A percentile compares a stretch with the other conserved stretches of the same genome.
These are phyloP conservation scores for Hypoxylon sp. DNA, from an alignment of 2,329 filamentous ascomycete species.

Conservation along the genomic window DNA sequence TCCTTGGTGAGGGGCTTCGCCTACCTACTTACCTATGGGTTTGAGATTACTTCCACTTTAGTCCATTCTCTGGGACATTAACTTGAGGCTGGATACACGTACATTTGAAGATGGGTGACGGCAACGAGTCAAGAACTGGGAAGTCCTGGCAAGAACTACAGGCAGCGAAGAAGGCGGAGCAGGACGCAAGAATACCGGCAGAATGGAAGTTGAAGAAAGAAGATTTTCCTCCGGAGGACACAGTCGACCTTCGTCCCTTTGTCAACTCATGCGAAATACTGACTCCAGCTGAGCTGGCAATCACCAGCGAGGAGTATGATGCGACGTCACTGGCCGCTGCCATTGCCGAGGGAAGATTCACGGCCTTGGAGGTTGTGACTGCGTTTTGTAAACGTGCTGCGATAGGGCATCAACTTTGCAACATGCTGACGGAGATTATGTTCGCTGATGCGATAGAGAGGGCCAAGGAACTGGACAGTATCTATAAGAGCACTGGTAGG, in stretches of 20 bases:
- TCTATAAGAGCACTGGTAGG: constrained; percentile 53
- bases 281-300: constrained; percentile 36
- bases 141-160: constrained; percentile 44
- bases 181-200: constrained; percentile 38
- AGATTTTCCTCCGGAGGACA: constrained; percentile 36
- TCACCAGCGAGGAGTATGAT: constrained; percentile 43
- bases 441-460: constrained; percentile 56
- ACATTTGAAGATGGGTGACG: constrained; percentile 26
- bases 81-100: neutral
- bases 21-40: constrained; percentile 15
- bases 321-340: constrained; percentile 43
- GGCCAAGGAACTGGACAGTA: constrained; percentile 55
- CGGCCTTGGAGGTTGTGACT: constrained; percentile 45
- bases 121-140: constrained; percentile 12
- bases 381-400: constrained; percentile 65
- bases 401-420: constrained; percentile 60
- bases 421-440: constrained; percentile 57
- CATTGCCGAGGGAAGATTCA: constrained; percentile 42
- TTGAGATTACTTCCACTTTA: neutral
- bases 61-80: neutral
- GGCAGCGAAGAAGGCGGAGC: constrained; percentile 41
- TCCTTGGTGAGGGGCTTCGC: constrained; percentile 11
- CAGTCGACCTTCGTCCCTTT: constrained; percentile 40
- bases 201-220: constrained; percentile 44
- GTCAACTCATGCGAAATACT: constrained; percentile 38